A percentile compares a stretch with the other conserved stretches of the same genome.
phyloP scores from a whole-genome alignment of 257 asterid genomes.

The Jacaranda copaia region DNA sequence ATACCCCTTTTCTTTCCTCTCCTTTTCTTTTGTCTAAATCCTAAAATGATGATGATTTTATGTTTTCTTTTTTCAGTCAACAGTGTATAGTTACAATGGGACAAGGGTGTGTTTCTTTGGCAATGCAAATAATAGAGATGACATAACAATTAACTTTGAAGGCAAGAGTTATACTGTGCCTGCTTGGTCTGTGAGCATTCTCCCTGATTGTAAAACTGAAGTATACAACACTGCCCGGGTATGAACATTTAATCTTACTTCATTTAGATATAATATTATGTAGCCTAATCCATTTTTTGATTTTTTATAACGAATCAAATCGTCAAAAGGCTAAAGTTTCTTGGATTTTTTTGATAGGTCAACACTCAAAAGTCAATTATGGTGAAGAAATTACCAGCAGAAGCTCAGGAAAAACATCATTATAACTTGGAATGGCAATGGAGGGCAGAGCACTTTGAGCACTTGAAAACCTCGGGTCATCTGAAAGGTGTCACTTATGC shows the following conservation, averaged over 20 bases:
- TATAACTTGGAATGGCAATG: conserved; percentile 45
- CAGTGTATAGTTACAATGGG: conserved; percentile 39
- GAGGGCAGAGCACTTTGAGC: conserved; percentile 41
- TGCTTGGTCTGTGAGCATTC: conserved; percentile 61
- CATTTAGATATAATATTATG: neutral
- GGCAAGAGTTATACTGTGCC: conserved; percentile 41
- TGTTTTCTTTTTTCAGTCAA: conserved; percentile 33
- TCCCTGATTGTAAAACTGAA: conserved; percentile 49
- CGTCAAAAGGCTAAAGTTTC: no score
- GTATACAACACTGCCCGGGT: conserved; percentile 54
- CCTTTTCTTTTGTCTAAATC: neutral
- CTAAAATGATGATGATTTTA: neutral
- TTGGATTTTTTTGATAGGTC: conserved; percentile 30
- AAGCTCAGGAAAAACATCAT: conserved; percentile 21
- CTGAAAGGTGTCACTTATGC: conserved; percentile 27
- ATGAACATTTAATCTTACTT: neutral
- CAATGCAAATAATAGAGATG: conserved; percentile 40
- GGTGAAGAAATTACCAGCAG: conserved; percentile 37
- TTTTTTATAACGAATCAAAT: neutral
- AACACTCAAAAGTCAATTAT: conserved; percentile 34
- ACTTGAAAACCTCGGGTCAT: conserved; percentile 1
- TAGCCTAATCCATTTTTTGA: no score
- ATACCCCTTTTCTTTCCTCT: neutral
- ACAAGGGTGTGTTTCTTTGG: conserved; percentile 51
- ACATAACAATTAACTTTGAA: conserved; percentile 40